Evolutionary conservation across 495 filamentous ascomycete genomes (phyloP).

Genomic region (Lasiosphaeris hirsuta): DNA sequence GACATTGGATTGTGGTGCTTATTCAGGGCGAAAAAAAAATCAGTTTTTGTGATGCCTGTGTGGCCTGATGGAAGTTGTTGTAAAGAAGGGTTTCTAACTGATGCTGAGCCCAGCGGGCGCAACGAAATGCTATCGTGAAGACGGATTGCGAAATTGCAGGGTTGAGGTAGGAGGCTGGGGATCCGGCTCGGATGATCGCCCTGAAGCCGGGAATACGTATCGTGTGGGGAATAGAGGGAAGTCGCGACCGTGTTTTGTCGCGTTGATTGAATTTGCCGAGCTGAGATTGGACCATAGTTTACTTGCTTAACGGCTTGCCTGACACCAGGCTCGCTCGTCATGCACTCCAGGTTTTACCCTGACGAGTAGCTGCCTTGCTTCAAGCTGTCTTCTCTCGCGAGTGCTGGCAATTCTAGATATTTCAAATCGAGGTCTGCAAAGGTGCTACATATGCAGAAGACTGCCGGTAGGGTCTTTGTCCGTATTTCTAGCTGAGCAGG

Average conservation of each 20-base stretch:
- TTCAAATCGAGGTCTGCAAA: too few relatives aligned
- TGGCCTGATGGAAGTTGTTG: neutral
- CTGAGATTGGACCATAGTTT: constrained; percentile 12
- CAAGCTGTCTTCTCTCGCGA: too few relatives aligned
- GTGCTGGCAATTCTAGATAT: too few relatives aligned
- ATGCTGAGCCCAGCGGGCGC: too few relatives aligned
- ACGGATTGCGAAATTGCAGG: neutral
- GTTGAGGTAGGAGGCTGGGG: neutral
- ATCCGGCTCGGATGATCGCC: constrained; percentile 2
- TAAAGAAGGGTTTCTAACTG: too few relatives aligned
- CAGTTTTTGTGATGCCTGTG: neutral
- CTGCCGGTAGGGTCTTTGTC: too few relatives aligned
- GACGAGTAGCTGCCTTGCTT: too few relatives aligned
- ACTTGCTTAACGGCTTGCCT: neutral
- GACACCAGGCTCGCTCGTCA: neutral
- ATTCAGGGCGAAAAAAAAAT: neutral
- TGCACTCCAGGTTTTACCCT: too few relatives aligned
- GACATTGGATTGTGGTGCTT: constrained; percentile 31
- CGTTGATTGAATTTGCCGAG: constrained; percentile 21
- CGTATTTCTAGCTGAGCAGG: too few relatives aligned
- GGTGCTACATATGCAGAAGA: too few relatives aligned
- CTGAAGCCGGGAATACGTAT: neutral
- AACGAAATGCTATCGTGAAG: neutral
- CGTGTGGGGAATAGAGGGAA: constrained; percentile 1
- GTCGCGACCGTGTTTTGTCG: constrained; percentile 25